A percentile compares a stretch with the other conserved stretches of the same genome.
phyloP scores from a whole-genome alignment of 2,329 filamentous ascomycete genomes.

The Spiromastix sp. region DNA sequence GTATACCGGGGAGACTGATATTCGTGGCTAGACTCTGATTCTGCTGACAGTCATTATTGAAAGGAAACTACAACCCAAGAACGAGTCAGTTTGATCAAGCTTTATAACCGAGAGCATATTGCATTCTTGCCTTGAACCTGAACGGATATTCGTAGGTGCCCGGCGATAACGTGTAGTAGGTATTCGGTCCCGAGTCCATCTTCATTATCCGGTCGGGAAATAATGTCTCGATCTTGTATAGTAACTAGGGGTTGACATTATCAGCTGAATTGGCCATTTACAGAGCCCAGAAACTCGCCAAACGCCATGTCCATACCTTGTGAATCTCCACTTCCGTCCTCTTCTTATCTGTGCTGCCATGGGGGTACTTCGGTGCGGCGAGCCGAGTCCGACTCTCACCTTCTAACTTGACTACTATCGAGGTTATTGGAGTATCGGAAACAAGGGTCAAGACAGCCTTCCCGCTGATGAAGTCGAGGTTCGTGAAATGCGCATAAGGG shows the following conservation, averaged over 20 bases:
- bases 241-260: constrained; percentile 28
- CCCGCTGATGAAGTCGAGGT: constrained; percentile 38
- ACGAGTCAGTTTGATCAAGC: constrained; percentile 3
- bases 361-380: constrained; percentile 27
- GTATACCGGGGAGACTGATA: constrained; percentile 34
- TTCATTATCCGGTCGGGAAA: constrained; percentile 36
- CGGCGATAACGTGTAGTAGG: constrained; percentile 34
- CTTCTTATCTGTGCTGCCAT: constrained; percentile 35
- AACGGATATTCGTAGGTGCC: constrained; percentile 41
- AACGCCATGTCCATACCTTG: constrained; percentile 34
- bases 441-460: constrained; percentile 33
- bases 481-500: constrained; percentile 36
- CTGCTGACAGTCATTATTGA: constrained; percentile 39
- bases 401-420: constrained; percentile 39
- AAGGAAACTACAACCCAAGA: constrained; percentile 30
- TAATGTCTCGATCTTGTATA: constrained; percentile 38
- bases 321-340: constrained; percentile 39
- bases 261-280: neutral
- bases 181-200: constrained; percentile 23
- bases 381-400: constrained; percentile 39
- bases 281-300: neutral
- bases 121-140: constrained; percentile 33
- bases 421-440: constrained; percentile 33
- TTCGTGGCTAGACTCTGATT: constrained; percentile 37
- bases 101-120: neutral